Conservation (phyloP, 2,329 filamentous ascomycete genomes). For the Fusarium staphyleae region DNA sequence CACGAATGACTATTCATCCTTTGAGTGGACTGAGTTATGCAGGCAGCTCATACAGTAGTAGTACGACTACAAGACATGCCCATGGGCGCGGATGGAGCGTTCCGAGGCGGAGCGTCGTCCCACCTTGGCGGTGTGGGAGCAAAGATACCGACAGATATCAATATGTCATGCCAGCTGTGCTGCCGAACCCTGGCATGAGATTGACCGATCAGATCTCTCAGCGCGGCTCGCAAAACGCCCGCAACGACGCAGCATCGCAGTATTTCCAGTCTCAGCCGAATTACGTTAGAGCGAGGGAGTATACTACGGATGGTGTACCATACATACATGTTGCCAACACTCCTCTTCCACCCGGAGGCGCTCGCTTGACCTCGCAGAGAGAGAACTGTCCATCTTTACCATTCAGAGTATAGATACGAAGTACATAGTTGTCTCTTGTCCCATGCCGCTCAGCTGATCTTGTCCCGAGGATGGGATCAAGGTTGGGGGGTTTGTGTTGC, state of each 20-base stretch:
- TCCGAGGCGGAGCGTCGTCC: constrained; percentile 23
- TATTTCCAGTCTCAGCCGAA: constrained; percentile 20
- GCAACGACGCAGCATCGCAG: constrained; percentile 26
- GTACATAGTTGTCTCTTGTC: no score
- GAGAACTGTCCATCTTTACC: no score
- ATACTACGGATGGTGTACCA: no score
- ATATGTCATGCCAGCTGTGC: constrained; percentile 39
- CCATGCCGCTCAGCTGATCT: constrained; percentile 15
- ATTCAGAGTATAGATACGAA: no score
- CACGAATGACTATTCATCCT: not conserved
- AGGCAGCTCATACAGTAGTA: no score
- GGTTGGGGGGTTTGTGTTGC: not conserved
- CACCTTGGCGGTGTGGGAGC: constrained; percentile 39
- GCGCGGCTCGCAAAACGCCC: constrained; percentile 34
- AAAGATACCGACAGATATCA: constrained; percentile 42
- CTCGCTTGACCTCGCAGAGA: no score
- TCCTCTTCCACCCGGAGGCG: no score
- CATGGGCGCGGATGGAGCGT: constrained; percentile 22
- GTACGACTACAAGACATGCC: constrained; percentile 2
- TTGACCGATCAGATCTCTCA: constrained; percentile 41
- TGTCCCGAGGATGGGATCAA: constrained; percentile 3
- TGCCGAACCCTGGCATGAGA: constrained; percentile 27
- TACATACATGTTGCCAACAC: no score
- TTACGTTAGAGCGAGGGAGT: not conserved
- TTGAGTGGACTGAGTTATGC: not conserved